Evolutionary conservation across 2,329 filamentous ascomycete species (phyloP).

Genomic region (Aspergillus felis): DNA sequence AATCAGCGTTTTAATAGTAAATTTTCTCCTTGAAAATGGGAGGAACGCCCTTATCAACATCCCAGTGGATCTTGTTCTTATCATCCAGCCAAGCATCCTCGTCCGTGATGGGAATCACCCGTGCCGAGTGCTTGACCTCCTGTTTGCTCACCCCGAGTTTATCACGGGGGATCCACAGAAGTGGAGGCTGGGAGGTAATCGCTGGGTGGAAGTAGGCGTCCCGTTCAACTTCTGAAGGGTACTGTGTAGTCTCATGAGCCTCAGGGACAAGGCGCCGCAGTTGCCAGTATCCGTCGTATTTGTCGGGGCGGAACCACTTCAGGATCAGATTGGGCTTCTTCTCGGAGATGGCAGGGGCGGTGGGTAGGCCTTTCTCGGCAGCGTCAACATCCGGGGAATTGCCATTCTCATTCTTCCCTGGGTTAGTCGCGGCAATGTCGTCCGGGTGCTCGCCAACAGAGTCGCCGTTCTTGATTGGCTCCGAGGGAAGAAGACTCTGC

Average conservation of each 20-base stretch:
- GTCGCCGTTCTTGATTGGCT: constrained; percentile 21
- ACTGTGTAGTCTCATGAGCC: constrained; percentile 52
- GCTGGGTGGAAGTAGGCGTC: constrained; percentile 73
- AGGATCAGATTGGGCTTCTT: constrained; percentile 35
- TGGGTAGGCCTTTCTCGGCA: constrained; percentile 35
- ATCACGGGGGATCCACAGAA: constrained; percentile 84
- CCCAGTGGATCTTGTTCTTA: constrained; percentile 63
- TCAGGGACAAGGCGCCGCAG: constrained; percentile 67
- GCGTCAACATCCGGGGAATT: constrained; percentile 28
- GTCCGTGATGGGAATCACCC: constrained; percentile 74
- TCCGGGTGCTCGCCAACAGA: constrained; percentile 20
- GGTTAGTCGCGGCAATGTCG: constrained; percentile 10
- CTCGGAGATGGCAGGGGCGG: constrained; percentile 20
- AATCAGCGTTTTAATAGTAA: constrained; percentile 40
- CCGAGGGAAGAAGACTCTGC: constrained; percentile 42
- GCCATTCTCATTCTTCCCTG: constrained; percentile 14
- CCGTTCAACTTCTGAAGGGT: constrained; percentile 58
- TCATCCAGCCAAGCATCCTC: constrained; percentile 68
- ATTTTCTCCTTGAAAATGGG: constrained; percentile 58
- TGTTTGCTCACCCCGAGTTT: constrained; percentile 69
- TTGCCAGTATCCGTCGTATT: constrained; percentile 67
- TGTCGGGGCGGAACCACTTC: constrained; percentile 71
- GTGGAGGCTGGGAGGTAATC: constrained; percentile 57
- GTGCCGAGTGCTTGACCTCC: constrained; percentile 68
- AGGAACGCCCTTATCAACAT: constrained; percentile 52